Evolutionary conservation across 73 alveolate species (phyloP).

Genomic region (Paramecium pentaurelia): DNA sequence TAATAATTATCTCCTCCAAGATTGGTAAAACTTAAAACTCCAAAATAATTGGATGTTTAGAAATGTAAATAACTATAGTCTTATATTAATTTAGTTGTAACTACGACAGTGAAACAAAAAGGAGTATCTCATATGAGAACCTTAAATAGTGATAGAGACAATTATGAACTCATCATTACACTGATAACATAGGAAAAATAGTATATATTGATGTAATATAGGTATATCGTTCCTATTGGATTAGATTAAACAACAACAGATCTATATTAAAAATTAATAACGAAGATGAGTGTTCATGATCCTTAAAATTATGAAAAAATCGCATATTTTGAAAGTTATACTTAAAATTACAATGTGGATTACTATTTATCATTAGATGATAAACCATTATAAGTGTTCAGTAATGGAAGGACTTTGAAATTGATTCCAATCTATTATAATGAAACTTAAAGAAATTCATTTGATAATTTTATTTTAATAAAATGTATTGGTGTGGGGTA

Average conservation of each 20-base stretch:
- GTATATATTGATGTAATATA: neutral
- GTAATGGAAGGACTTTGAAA: neutral
- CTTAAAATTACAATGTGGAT: neutral
- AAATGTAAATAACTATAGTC: neutral
- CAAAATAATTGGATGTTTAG: neutral
- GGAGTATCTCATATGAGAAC: constrained; percentile 1
- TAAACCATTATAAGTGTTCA: neutral
- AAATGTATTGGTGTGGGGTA: constrained; percentile 51
- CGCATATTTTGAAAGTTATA: neutral
- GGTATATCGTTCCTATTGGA: neutral
- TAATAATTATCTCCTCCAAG: neutral
- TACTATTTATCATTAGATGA: constrained; percentile 7
- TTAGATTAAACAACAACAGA: neutral
- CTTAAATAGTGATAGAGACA: constrained; percentile 32
- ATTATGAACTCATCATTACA: neutral
- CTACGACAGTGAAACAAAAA: neutral
- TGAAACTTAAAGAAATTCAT: neutral
- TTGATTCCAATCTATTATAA: neutral
- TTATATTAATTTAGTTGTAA: neutral
- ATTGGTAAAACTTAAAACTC: neutral
- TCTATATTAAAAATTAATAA: neutral
- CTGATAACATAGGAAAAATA: neutral
- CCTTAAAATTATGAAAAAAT: neutral
- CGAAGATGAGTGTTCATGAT: neutral
- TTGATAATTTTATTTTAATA: neutral